Evolutionary conservation across 2,329 filamentous ascomycete species (phyloP).

Genomic region (Fusarium sp.): DNA sequence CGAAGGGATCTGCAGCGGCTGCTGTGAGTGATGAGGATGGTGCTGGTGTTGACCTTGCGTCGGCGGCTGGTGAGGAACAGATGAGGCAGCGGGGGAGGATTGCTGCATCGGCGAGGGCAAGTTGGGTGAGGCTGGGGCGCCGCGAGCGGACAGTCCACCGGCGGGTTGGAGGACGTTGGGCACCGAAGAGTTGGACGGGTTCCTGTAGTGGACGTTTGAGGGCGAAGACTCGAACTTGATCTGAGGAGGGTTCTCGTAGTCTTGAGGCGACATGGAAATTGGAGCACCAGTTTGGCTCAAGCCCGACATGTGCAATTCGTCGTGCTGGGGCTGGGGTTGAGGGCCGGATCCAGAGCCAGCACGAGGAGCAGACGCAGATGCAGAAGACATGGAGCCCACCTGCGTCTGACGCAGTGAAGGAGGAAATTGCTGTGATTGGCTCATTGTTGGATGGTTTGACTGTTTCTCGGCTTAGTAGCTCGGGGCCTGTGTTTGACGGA

Average conservation of each 20-base stretch:
- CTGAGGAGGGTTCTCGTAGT: slow-evolving; percentile 64
- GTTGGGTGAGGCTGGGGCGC: slow-evolving; percentile 55
- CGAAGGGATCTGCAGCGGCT: slow-evolving; percentile 48
- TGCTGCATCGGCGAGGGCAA: slow-evolving; percentile 59
- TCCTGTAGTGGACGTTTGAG: slow-evolving; percentile 55
- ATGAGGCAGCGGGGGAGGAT: slow-evolving; percentile 50
- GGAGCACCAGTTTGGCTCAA: slow-evolving; percentile 51
- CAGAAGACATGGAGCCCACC: slow-evolving; percentile 39
- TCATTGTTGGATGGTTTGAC: slow-evolving; percentile 47
- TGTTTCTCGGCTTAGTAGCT: slow-evolving; percentile 21
- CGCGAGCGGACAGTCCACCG: slow-evolving; percentile 53
- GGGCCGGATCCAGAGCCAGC: slow-evolving; percentile 35
- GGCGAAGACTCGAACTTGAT: slow-evolving; percentile 63
- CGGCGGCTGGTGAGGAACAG: slow-evolving; percentile 51
- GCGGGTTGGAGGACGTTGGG: slow-evolving; percentile 71
- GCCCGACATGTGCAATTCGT: slow-evolving; percentile 67
- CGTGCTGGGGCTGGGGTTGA: slow-evolving; percentile 52
- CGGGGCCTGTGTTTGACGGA: slow-evolving; percentile 24
- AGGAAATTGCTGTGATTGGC: slow-evolving; percentile 56
- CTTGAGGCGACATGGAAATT: slow-evolving; percentile 58
- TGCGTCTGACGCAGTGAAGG: slow-evolving; percentile 46
- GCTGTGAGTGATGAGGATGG: slow-evolving; percentile 49
- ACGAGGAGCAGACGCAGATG: slow-evolving; percentile 18
- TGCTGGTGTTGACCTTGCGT: slow-evolving; percentile 49
- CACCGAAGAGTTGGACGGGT: slow-evolving; percentile 58